Evolutionary conservation across 345 rosid species (phyloP).

Genomic region (Euphorbia pulcherrima): DNA sequence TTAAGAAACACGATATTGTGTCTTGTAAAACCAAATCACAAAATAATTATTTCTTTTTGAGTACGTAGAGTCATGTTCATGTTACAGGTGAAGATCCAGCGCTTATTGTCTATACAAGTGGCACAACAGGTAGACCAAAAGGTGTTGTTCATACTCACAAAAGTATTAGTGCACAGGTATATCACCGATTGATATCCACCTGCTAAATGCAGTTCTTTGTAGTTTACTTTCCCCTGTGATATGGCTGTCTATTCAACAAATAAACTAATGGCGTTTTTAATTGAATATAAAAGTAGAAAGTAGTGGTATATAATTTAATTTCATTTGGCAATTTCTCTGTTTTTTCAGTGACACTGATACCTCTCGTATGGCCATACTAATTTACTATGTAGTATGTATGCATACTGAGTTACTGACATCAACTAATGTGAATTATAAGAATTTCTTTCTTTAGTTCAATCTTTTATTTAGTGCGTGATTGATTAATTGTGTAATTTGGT

Average conservation of each 20-base stretch:
- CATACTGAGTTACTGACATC: slow-evolving; percentile 1
- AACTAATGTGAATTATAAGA: neutral
- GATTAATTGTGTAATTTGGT: slow-evolving; percentile 18
- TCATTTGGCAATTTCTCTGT: neutral
- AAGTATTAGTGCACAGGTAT: slow-evolving; percentile 81
- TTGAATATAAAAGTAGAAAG: neutral
- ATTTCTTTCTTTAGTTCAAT: slow-evolving; percentile 10
- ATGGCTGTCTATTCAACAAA: neutral
- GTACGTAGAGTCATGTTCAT: slow-evolving; percentile 21
- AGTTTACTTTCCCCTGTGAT: neutral
- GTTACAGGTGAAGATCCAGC: slow-evolving; percentile 76
- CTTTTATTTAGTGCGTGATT: slow-evolving; percentile 7
- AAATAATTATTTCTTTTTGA: neutral
- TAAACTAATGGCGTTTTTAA: neutral
- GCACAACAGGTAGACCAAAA: slow-evolving; percentile 99
- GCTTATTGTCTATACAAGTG: slow-evolving; percentile 85
- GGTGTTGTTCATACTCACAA: slow-evolving; percentile 93
- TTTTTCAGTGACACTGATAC: neutral
- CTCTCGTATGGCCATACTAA: neutral
- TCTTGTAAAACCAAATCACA: neutral
- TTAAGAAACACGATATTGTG: neutral
- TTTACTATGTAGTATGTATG: neutral
- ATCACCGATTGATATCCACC: neutral
- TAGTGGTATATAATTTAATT: neutral
- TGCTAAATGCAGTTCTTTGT: slow-evolving; percentile 6